Percentiles rank a stretch among this genome's conserved stretches.
phyloP scores from a whole-genome alignment of 2,329 filamentous ascomycete genomes.

The Fonsecaea erecta region DNA sequence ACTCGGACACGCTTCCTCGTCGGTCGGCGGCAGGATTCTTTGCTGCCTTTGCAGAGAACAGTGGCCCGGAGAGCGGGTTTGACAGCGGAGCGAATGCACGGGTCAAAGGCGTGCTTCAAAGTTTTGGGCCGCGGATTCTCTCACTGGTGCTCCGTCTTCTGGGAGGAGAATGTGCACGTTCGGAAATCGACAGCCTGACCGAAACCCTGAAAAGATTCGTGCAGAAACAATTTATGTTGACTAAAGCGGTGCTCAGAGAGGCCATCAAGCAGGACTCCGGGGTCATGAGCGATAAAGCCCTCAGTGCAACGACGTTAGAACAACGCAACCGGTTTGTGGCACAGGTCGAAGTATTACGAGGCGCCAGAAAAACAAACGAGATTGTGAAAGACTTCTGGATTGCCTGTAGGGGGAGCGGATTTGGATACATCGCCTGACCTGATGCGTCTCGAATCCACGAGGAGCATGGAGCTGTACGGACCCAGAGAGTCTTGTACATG shows the following conservation, averaged over 20 bases:
- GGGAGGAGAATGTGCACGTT: constrained; percentile 51
- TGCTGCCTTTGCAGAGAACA: constrained; percentile 46
- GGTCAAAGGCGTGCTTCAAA: constrained; percentile 35
- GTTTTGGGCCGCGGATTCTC: constrained; percentile 46
- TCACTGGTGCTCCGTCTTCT: constrained; percentile 48
- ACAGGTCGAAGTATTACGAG: constrained; percentile 46
- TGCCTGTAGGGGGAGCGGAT: constrained; percentile 46
- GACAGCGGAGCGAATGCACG: constrained; percentile 20
- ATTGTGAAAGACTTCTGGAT: constrained; percentile 51
- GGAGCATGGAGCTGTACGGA: not conserved
- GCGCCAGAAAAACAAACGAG: constrained; percentile 46
- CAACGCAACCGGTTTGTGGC: constrained; percentile 50
- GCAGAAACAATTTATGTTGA: constrained; percentile 49
- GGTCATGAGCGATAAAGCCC: constrained; percentile 30
- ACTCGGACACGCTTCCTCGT: constrained; percentile 53
- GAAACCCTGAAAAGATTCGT: constrained; percentile 49
- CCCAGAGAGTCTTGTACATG: not conserved
- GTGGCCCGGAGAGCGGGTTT: constrained; percentile 23
- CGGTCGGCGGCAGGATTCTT: constrained; percentile 52
- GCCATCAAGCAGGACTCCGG: constrained; percentile 43
- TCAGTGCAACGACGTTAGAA: constrained; percentile 40
- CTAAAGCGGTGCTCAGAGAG: constrained; percentile 45
- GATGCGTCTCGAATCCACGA: too few species aligned
- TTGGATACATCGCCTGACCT: constrained; percentile 35
- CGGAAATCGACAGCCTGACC: constrained; percentile 49